Conservation (phyloP, 192 early-diverging fungal genomes). For the Chytriomyces hyalinus region DNA sequence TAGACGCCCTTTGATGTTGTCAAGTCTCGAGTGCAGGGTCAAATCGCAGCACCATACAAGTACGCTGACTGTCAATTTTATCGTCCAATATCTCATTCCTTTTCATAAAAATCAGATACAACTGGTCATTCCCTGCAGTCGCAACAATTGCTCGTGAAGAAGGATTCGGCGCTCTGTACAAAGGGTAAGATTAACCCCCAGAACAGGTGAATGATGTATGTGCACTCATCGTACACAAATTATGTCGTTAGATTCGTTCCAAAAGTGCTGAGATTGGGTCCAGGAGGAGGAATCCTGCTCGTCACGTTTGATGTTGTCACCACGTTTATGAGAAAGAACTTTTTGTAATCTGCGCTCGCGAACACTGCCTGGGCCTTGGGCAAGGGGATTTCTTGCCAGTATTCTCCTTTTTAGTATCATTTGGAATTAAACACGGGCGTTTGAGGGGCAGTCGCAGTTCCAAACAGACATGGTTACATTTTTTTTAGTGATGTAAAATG, state of each 20-base stretch:
- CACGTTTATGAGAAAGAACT: constrained; percentile 79
- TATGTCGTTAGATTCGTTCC: constrained; percentile 72
- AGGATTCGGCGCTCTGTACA: constrained; percentile 87
- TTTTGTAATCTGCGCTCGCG: constrained; percentile 51
- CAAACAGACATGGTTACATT: no score
- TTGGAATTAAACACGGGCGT: no score
- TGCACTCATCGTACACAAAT: neutral
- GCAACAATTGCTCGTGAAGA: constrained; percentile 83
- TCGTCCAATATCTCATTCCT: neutral
- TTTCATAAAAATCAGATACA: constrained; percentile 56
- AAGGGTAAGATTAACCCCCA: constrained; percentile 52
- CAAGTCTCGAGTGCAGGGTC: constrained; percentile 93
- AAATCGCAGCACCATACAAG: constrained; percentile 74
- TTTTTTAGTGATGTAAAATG: no score
- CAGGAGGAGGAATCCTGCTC: constrained; percentile 74
- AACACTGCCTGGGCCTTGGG: no score
- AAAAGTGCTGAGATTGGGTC: constrained; percentile 93
- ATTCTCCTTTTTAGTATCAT: no score
- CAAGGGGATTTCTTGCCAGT: no score
- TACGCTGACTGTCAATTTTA: neutral
- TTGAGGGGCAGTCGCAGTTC: no score
- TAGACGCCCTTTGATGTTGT: constrained; percentile 93
- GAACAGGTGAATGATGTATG: neutral
- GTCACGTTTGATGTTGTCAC: constrained; percentile 91
- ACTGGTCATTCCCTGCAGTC: constrained; percentile 83